Base-by-base conservation (phyloP, 495 filamentous ascomycete species). In the Poronia punctata region DNA sequence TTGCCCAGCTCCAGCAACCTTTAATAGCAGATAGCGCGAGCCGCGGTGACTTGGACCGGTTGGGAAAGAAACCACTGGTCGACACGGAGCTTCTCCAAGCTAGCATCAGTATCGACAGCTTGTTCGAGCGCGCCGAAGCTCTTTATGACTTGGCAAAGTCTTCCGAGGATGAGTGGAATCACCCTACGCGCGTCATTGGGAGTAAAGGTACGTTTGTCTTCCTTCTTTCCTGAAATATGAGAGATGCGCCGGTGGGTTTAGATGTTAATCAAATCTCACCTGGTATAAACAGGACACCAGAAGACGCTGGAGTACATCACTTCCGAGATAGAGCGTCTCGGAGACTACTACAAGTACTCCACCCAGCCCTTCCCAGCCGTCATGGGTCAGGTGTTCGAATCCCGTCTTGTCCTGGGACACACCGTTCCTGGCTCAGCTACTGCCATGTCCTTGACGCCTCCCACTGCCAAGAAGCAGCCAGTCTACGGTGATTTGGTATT, bases 111-210 rank as follows among this genome's bases (percentile, higher is more conserved):
- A 56, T 52, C 31, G 64, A 73, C 14, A 69, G 62, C 20, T 74
- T 82, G 15, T 46, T 77, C 5, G 53, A 55, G 8, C 66, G 74
- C 31, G 76, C 78, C 27, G 65, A 78, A 44, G 51, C 69, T 9
- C 66, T 82, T 11, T 82, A 68, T 53, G 50, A 67, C 29, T 66
- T 80, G 43, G 77, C 78, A 7, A 60, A 76, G 48, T 54, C 66
- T 16, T 65, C 68, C 9, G 54, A 70, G 30, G 58, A 69, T 9
- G 72, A 79, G 35, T 80, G 74, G 55, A 66, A 67, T 42, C 78
- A 78, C 40, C 78, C 77, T 3, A 82, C 78, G 3, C 65, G 78
- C 38, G 78, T 82, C 12, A 81, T 82, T 45, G 78, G 78, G 16
- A 78, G 74, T 40, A 48, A 66, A 44, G 78, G 78, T 75, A 66